Conservation (phyloP, 495 filamentous ascomycete species). For the Rostrohypoxylon terebratum region DNA sequence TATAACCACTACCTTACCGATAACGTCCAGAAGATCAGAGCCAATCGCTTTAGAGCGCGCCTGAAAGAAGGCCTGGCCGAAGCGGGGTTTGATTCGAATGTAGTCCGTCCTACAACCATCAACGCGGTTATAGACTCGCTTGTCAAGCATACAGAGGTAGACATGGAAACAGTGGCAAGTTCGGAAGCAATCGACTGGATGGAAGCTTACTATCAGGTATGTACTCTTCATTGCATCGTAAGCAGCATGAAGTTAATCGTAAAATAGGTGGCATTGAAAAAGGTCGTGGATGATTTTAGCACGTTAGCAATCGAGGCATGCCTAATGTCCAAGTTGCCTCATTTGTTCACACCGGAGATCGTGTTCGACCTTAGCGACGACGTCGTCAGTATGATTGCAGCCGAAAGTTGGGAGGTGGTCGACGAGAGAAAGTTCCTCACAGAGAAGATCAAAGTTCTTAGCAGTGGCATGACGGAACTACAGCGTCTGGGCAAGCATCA, state of each 20-base stretch:
- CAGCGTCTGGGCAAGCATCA: constrained; percentile 32
- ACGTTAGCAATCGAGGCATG: constrained; percentile 64
- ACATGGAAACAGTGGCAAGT: constrained; percentile 50
- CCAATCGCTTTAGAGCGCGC: constrained; percentile 41
- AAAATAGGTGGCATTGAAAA: constrained; percentile 60
- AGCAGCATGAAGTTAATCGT: background rate
- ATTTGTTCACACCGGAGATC: constrained; percentile 49
- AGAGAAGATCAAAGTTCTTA: constrained; percentile 28
- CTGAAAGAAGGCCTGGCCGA: constrained; percentile 19
- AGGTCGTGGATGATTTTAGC: constrained; percentile 65
- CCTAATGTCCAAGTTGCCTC: constrained; percentile 53
- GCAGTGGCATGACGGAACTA: constrained; percentile 29
- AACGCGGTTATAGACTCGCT: constrained; percentile 14
- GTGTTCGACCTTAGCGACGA: constrained; percentile 46
- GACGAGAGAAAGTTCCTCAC: constrained; percentile 30
- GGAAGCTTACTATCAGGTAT: constrained; percentile 56
- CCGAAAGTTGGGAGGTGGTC: constrained; percentile 36
- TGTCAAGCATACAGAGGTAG: constrained; percentile 35
- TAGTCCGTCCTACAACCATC: background rate
- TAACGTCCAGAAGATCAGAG: constrained; percentile 56
- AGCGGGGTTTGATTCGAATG: constrained; percentile 30
- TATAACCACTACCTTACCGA: constrained; percentile 69
- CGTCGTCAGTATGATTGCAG: constrained; percentile 40
- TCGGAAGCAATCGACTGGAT: constrained; percentile 52
- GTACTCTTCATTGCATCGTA: background rate